Evolutionary conservation across 2,329 filamentous ascomycete genomes (phyloP), one percentile per base, ranked within the genome.

Genomic region (Fusarium tupiense): DNA sequence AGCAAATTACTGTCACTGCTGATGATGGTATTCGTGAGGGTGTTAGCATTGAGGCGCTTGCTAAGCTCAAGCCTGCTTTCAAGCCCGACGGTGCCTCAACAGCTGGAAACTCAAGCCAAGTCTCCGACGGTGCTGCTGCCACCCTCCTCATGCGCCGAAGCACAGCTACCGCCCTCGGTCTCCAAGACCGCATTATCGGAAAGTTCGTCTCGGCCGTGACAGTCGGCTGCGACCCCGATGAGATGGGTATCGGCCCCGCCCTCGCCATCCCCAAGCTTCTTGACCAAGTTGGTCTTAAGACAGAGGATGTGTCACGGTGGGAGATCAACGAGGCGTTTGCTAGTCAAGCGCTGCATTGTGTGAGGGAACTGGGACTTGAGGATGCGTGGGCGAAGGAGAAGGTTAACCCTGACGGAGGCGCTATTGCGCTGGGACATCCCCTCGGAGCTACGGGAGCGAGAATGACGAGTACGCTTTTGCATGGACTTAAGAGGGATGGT

Each of bases 241-340:
- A 98, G 87, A 98, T 98, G 96, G 95, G 96, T 44, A 87, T 98
- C 66, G 95, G 96, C 0, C 95, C 96, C 0, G 94, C 94, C 0
- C 80, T 97, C 35, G 95, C 94, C 0, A 96, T 98, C 60, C 95
- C 95, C 12, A 93, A 92, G 81, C 86, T 98, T 26, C 86, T 98
- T n/a, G 82, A 85, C 24, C 89, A 90, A 69, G 89, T 92, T 4
- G 94, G 91, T 2, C 81, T 98, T 20, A 80, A 84, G 49, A 91
- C 86, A 19, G 85, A 87, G 5, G 94, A 98, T 66, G 90, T 98
- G 1, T 89, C 92, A 41, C 86, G 96, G 16, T 98, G 95, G 95
- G 95, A 98, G 86, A 93, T 98, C 83, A 98, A 98, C 82, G 95
- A 98, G 88, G 90, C 91, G 12, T 92, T 92, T 82, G 90, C 90